Base-by-base conservation (phyloP, 2,329 filamentous ascomycete genomes). In the Trichoderma endophyticum region DNA sequence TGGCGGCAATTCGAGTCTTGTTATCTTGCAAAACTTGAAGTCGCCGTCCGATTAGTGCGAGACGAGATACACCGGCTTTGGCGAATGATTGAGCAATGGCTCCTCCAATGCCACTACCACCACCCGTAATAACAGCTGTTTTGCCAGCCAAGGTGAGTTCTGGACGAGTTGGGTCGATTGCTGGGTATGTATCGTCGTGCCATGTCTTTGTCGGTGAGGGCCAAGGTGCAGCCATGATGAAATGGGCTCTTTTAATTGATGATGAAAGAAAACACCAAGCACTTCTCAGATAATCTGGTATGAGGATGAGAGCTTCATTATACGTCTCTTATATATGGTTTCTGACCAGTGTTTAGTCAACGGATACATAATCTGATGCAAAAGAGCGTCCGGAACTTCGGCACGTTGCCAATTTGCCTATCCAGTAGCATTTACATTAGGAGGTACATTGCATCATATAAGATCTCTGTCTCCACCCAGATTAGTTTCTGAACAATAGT, bases 1-100 rank as follows among this genome's bases (percentile, higher is more conserved):
- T 39, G 9, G 11, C 15, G 11, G 48, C 21, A 39, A 67, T 67
- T 14, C 14, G 12, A 34, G 32, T 6, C 2, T 57, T 67, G 4
- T 67, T 67, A 12, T 67, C 48, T 39, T 67, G 48, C 21, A 67
- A 24, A 39, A 57, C 48, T 39, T 67, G 64, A 5, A 67, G 30
- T n/a, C 64, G 30, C 15, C 64, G 48, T 34, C 48, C 64, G 3
- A 67, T 57, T 12, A 67, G n/a, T 24, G 48, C 64, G 51, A 57
- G 64, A n/a, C 8, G 32, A 57, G 64, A 56, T 39, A 67, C 2
- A 54, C 48, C 64, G 15, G 64, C 64, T 28, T 67, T 67, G 15
- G 64, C 64, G 21, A 67, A 67, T 24, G 64, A 67, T 2, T 39
- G 64, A 7, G 64, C 30, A 57, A 67, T 67, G 12, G 64, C 64